Evolutionary conservation across 2,329 filamentous ascomycete genomes (phyloP).

Genomic region (Aspergillus piperis): DNA sequence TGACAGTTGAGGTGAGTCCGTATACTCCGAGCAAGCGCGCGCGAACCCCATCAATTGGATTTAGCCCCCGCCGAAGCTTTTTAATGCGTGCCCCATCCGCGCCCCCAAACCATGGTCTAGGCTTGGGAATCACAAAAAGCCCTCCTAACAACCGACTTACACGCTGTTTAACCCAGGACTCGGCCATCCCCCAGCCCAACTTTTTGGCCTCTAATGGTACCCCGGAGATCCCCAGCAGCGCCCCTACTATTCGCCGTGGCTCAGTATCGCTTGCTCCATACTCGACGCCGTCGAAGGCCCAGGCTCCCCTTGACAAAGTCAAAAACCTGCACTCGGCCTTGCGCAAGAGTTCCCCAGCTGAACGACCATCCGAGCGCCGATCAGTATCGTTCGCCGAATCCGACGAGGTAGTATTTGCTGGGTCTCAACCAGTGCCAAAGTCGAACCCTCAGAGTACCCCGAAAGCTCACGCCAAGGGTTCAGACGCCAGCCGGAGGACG

Average conservation of each 20-base stretch:
- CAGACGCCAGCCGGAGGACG: constrained; percentile 5
- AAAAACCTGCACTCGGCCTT: constrained; percentile 26
- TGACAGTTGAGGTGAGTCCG: constrained; percentile 17
- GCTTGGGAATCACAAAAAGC: constrained; percentile 32
- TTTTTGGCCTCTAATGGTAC: constrained; percentile 1
- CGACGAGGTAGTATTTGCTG: constrained; percentile 17
- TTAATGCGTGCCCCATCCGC: constrained; percentile 10
- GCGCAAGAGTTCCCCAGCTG: constrained; percentile 26
- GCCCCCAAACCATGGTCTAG: constrained; percentile 21
- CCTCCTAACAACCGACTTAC: constrained; percentile 22
- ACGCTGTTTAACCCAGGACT: constrained; percentile 13
- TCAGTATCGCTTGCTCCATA: constrained; percentile 12
- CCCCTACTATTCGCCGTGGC: constrained; percentile 7
- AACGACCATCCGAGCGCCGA: constrained; percentile 19
- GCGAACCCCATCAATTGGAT: constrained; percentile 22
- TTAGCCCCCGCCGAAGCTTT: constrained; percentile 21
- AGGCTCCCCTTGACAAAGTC: constrained; percentile 19
- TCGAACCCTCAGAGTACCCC: constrained; percentile 7
- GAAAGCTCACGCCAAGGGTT: constrained; percentile 1
- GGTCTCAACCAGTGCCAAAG: constrained; percentile 12
- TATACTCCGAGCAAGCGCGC: constrained; percentile 16
- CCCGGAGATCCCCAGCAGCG: constrained; percentile 15
- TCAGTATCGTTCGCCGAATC: constrained; percentile 32
- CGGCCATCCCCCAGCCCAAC: not conserved
- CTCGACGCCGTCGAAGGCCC: constrained; percentile 16